Conservation (phyloP, 306 rosid species). For the Trifolium subterraneum region DNA sequence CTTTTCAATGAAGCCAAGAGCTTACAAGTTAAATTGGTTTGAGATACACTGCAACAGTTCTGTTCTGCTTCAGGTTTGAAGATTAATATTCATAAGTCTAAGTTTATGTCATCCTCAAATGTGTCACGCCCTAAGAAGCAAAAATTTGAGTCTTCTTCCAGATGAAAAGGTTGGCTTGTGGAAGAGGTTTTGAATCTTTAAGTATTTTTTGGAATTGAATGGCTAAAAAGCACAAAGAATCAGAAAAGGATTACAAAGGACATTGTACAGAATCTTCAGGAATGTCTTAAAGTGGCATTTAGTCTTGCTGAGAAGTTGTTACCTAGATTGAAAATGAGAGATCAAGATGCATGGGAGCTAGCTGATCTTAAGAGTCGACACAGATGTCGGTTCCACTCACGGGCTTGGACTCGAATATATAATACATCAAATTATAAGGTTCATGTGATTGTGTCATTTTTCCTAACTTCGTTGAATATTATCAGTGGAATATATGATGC, state of each 20-base stretch:
- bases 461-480: slow-evolving; percentile 10
- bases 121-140: no score
- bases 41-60: no score
- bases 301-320: slow-evolving; percentile 69
- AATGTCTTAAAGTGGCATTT: slow-evolving; percentile 56
- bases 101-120: no score
- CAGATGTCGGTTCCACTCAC: slow-evolving; percentile 19
- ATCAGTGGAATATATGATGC: slow-evolving; percentile 26
- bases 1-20: no score
- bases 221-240: slow-evolving; percentile 87
- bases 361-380: slow-evolving; percentile 33
- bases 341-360: neutral
- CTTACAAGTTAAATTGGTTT: no score
- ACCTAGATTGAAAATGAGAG: slow-evolving; percentile 50
- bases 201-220: slow-evolving; percentile 80
- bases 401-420: slow-evolving; percentile 27
- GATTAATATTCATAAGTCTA: no score
- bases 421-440: slow-evolving; percentile 30
- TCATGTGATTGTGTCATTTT: slow-evolving; percentile 7
- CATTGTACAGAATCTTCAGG: slow-evolving; percentile 61
- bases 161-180: slow-evolving; percentile 79
- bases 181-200: slow-evolving; percentile 92
- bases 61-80: no score
- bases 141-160: no score
- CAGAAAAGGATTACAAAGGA: slow-evolving; percentile 89